Evolutionary conservation across 176 grass and related monocot species (phyloP), one percentile per base, ranked within the genome.

Genomic region (Paspalum vaginatum): DNA sequence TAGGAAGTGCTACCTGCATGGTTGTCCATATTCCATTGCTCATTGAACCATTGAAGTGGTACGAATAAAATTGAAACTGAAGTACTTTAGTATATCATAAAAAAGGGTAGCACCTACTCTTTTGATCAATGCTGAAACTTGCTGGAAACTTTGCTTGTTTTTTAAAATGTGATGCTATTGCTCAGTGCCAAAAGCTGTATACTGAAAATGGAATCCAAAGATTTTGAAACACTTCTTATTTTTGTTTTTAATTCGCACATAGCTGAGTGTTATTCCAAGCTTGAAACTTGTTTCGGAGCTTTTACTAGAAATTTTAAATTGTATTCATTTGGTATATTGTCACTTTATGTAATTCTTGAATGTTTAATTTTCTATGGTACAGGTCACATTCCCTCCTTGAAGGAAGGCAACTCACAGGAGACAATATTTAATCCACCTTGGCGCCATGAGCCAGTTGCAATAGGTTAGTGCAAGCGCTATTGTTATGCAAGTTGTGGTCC

Each of bases 341-440:
- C 79, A 53, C 72, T 61, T 18, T 74, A 7, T 81, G 15, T 53
- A 54, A 51, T 57, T 66, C 17, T 38, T 45, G 15, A 77, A 27
- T 69, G 6, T 77, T 52, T 14, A 53, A 51, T 60, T 78, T 78
- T 56, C 8, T 51, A 61, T 86, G 48, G 22, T 76, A 39, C 83
- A 99, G 97, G 97, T 43, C 79, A 91, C 82, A 74, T 99, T 25
- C 97, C 91, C 72, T 90, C 93, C 24, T 84, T 99, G 82, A 93
- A 91, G 69, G 92, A 99, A 91, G 97, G 97, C 42, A 99, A 99
- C 74, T 91, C 75, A 41, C 91, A 93, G 88, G 97, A 99, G 82
- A 99, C 92, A 1, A 91, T 99, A 84, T 99, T 99, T 80, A 85
- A 86, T 76, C 97, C 91, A 73, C 97, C 97, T 42, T 99, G 97